Conservation (phyloP, 2,329 filamentous ascomycete genomes). For the Aspergillus fumigatus region DNA sequence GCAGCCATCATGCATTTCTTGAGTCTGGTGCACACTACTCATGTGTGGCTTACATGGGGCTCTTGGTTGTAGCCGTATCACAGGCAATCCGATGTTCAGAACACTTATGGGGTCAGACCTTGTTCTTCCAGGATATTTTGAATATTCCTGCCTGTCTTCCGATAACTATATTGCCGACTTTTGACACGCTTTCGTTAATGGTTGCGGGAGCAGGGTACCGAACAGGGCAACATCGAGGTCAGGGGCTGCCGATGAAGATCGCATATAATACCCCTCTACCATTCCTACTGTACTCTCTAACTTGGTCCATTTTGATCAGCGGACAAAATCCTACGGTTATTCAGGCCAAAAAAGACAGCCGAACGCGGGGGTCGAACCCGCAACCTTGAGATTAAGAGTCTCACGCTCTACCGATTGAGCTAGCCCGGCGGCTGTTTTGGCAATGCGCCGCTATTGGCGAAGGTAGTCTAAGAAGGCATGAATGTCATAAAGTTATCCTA, state of each 20-base stretch:
- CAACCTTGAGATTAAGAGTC: conserved; percentile 46
- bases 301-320: no score
- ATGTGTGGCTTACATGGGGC: neutral
- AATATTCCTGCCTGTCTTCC: neutral
- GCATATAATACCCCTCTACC: neutral
- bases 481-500: no score
- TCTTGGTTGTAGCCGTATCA: neutral
- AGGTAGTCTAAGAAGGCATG: neutral
- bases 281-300: neutral
- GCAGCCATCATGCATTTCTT: neutral
- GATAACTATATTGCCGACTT: neutral
- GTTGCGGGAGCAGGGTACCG: neutral
- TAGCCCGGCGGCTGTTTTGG: conserved; percentile 39
- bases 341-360: conserved; percentile 22
- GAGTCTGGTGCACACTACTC: neutral
- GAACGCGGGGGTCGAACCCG: conserved; percentile 42
- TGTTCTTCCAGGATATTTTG: neutral
- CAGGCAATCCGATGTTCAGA: neutral
- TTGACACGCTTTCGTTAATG: neutral
- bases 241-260: neutral
- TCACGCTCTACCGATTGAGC: conserved; percentile 51
- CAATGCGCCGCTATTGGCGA: no score
- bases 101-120: neutral
- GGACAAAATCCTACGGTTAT: neutral
- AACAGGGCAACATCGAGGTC: neutral